A percentile compares a stretch with the other conserved stretches of the same genome.
phyloP scores from a whole-genome alignment of 345 rosid genomes.

The Syzygium jambos region DNA sequence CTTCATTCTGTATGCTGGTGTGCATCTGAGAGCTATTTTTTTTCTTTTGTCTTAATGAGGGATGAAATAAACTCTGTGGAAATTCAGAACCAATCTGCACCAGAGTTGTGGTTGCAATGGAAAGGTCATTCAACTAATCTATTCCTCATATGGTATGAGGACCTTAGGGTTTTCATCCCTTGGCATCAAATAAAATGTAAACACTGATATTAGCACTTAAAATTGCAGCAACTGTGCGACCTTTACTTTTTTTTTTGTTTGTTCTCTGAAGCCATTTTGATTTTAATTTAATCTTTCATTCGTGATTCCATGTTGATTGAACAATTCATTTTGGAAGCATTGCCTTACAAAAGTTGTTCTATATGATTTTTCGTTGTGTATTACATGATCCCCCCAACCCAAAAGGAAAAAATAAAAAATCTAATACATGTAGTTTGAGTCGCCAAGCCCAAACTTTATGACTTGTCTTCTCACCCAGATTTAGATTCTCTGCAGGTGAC shows the following conservation, averaged over 20 bases:
- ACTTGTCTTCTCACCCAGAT: neutral
- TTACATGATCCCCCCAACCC: neutral
- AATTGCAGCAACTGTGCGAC: neutral
- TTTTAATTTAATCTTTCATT: neutral
- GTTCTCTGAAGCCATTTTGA: neutral
- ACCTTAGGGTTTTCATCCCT: neutral
- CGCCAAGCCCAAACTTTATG: neutral
- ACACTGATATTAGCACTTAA: neutral
- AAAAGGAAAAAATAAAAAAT: neutral
- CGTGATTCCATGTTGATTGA: neutral
- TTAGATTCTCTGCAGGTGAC: conserved; percentile 33
- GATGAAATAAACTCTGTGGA: neutral
- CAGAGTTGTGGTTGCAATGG: neutral
- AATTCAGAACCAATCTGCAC: neutral
- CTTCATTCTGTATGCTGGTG: neutral
- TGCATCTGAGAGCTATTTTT: neutral
- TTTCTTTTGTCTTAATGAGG: neutral
- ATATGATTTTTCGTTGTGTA: neutral
- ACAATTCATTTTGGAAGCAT: neutral
- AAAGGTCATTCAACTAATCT: neutral
- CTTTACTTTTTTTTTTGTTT: neutral
- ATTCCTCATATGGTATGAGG: neutral
- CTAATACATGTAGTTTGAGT: neutral
- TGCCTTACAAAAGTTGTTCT: neutral
- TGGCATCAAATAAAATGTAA: neutral